Evolutionary conservation across 495 filamentous ascomycete species (phyloP).

Genomic region (Xylaria grammica): DNA sequence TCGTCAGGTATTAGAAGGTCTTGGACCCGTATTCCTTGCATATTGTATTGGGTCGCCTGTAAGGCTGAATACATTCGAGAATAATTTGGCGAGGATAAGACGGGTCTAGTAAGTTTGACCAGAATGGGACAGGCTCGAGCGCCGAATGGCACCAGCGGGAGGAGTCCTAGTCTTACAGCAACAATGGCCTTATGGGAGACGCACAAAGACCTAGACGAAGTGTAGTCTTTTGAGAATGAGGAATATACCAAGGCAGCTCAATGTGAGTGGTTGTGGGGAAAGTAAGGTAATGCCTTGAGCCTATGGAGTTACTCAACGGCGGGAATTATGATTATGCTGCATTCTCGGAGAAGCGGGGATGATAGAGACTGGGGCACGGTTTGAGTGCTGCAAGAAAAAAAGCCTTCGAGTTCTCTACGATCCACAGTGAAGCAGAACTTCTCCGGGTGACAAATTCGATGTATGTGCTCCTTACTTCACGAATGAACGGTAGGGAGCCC

Average conservation of each 20-base stretch:
- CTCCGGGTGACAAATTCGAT: neutral
- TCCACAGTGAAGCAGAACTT: neutral
- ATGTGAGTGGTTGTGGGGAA: constrained; percentile 14
- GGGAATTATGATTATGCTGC: neutral
- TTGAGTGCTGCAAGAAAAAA: constrained; percentile 3
- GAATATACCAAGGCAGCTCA: neutral
- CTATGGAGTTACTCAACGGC: constrained; percentile 3
- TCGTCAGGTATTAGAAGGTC: constrained; percentile 25
- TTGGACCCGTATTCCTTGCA: constrained; percentile 21
- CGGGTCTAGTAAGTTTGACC: neutral
- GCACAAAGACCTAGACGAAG: neutral
- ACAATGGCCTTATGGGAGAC: neutral
- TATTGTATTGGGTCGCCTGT: constrained; percentile 15
- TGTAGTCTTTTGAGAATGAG: neutral
- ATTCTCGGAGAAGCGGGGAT: constrained; percentile 19
- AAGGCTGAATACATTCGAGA: neutral
- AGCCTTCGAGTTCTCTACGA: neutral
- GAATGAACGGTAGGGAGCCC: neutral
- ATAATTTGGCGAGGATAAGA: neutral
- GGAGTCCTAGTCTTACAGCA: neutral
- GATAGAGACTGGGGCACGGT: neutral
- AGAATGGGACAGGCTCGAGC: neutral
- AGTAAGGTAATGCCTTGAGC: neutral
- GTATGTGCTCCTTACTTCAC: neutral
- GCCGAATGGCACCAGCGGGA: neutral